A percentile compares a stretch with the other conserved stretches of the same genome.
phyloP scores from a whole-genome alignment of 345 rosid species.

The Brassica rapa region DNA sequence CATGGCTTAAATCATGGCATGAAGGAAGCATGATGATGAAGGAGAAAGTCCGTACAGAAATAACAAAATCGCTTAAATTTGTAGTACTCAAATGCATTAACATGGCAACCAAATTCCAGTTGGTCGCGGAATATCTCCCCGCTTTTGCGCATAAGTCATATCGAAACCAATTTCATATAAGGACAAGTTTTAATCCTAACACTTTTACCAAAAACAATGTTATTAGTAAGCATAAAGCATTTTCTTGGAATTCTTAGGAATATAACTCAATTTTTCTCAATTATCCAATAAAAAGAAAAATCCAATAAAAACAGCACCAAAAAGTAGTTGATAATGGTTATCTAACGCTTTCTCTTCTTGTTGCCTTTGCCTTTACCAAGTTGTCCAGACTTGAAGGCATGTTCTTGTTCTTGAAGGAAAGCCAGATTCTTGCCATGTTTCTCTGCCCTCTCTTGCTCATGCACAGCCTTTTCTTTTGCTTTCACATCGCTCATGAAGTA shows the following conservation, averaged over 20 bases:
- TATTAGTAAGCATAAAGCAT: not conserved
- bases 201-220: not conserved
- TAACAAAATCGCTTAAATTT: no score
- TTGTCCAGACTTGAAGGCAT: slow-evolving; percentile 86
- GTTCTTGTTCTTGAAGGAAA: slow-evolving; percentile 92
- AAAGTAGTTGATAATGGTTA: slow-evolving; percentile 10
- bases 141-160: slow-evolving; percentile 52
- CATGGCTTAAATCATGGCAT: not conserved
- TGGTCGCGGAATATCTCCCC: slow-evolving; percentile 26
- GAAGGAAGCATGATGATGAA: not conserved
- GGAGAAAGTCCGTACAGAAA: not conserved
- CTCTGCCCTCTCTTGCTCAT: slow-evolving; percentile 67
- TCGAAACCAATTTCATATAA: slow-evolving; percentile 36
- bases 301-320: not conserved
- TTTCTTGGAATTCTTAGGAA: not conserved
- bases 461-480: slow-evolving; percentile 55
- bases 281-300: slow-evolving; percentile 1
- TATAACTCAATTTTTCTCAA: not conserved
- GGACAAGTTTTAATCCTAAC: slow-evolving; percentile 53
- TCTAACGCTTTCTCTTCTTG: slow-evolving; percentile 43
- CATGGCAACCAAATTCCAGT: not conserved
- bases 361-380: slow-evolving; percentile 67
- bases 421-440: slow-evolving; percentile 69
- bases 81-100: not conserved
- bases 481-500: slow-evolving; percentile 48